Evolutionary conservation across 176 grass and related monocot genomes (phyloP).

Genomic region (Thalia dealbata): DNA sequence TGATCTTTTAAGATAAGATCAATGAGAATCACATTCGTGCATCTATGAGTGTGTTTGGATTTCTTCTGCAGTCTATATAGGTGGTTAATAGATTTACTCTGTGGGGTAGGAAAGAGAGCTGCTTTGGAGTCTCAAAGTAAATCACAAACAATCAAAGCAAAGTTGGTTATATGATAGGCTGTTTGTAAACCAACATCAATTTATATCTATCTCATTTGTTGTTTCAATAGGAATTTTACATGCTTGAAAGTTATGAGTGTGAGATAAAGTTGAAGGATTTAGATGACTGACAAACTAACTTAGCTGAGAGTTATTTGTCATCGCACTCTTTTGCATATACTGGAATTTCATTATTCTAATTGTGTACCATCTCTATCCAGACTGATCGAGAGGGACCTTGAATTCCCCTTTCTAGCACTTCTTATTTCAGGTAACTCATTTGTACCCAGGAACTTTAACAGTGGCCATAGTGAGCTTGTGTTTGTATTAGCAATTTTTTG

Average conservation of each 20-base stretch:
- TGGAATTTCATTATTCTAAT: constrained; percentile 25
- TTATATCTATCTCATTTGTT: not conserved
- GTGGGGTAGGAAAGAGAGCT: not conserved
- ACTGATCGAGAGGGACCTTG: constrained; percentile 56
- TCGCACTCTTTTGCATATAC: constrained; percentile 22
- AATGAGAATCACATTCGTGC: not conserved
- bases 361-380: constrained; percentile 18
- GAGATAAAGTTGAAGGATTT: not conserved
- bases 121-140: not conserved
- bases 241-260: not conserved
- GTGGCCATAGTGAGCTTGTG: not conserved
- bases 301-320: constrained; percentile 16
- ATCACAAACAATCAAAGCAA: not conserved
- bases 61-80: not conserved
- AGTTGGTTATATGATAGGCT: not conserved
- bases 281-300: not conserved
- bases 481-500: not conserved
- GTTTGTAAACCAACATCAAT: not conserved
- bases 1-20: not conserved
- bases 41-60: not conserved
- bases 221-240: not conserved
- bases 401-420: constrained; percentile 94
- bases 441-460: not conserved
- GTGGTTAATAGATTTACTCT: not conserved
- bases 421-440: constrained; percentile 82